Evolutionary conservation across 768 basidiomycete species (phyloP).

Genomic region (Pilatotrama ljubarskyi): DNA sequence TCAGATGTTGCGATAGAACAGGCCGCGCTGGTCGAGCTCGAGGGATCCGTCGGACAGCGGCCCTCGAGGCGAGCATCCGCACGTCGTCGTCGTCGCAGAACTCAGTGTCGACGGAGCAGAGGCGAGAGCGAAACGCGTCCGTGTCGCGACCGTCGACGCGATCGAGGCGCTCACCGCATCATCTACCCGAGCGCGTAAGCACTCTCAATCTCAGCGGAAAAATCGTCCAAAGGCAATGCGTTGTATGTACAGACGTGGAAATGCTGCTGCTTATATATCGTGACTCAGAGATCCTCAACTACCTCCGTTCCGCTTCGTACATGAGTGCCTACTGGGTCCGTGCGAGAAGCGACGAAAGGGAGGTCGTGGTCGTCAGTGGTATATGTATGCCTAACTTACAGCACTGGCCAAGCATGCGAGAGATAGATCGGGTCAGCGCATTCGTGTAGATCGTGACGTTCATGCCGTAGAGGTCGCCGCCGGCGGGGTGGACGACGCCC

Average conservation of each 20-base stretch:
- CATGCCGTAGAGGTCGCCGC: conserved; percentile 6
- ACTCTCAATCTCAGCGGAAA: not conserved
- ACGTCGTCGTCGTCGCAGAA: not conserved
- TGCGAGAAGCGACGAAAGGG: conserved; percentile 9
- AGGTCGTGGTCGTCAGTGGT: conserved; percentile 13
- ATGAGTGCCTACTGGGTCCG: conserved; percentile 6
- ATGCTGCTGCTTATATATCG: not conserved
- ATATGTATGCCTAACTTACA: conserved; percentile 12
- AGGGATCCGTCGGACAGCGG: conserved; percentile 14
- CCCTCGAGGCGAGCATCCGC: conserved; percentile 19
- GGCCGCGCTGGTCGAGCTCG: conserved; percentile 13
- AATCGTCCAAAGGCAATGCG: not conserved
- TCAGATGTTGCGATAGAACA: conserved; percentile 27
- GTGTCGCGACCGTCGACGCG: conserved; percentile 4
- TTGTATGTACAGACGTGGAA: conserved; percentile 6
- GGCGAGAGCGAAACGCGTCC: conserved; percentile 9
- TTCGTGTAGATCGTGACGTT: conserved; percentile 3
- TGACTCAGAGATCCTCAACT: conserved; percentile 1
- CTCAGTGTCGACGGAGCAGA: too few relatives aligned
- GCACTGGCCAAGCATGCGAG: not conserved
- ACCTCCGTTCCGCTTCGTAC: conserved; percentile 12
- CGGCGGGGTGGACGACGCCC: not conserved
- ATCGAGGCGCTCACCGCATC: conserved; percentile 10
- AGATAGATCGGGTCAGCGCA: not conserved
- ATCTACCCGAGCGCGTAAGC: conserved; percentile 12